Evolutionary conservation across 176 grass and related monocot genomes (phyloP).

Genomic region (Urochloa ruziziensis): DNA sequence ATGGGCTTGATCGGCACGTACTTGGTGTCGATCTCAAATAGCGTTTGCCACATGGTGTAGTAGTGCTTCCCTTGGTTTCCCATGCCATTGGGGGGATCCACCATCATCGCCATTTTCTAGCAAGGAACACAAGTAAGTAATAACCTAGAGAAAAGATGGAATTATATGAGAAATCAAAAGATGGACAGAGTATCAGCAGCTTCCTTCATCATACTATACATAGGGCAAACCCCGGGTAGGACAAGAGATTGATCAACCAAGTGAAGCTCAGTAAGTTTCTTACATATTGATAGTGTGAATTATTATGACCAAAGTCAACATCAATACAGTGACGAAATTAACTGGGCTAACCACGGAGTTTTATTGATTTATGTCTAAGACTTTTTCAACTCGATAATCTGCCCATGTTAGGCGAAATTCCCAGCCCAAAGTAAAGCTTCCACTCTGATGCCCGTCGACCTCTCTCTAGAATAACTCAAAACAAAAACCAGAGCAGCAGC

Average conservation of each 20-base stretch:
- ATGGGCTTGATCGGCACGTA: slow-evolving; percentile 62
- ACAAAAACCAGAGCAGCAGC: neutral
- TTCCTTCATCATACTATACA: neutral
- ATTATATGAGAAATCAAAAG: neutral
- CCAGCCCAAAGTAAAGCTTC: neutral
- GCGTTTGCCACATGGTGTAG: slow-evolving; percentile 62
- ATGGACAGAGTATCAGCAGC: neutral
- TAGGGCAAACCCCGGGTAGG: neutral
- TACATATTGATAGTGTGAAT: neutral
- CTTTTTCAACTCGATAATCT: neutral
- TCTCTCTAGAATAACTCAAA: neutral
- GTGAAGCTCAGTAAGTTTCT: neutral
- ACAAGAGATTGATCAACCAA: neutral
- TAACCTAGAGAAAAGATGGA: neutral
- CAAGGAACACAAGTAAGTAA: neutral
- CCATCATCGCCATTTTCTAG: slow-evolving; percentile 49
- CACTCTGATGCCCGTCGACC: neutral
- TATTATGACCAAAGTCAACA: neutral
- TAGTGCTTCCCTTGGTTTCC: slow-evolving; percentile 58
- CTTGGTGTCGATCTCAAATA: slow-evolving; percentile 59
- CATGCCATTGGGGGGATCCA: slow-evolving; percentile 53
- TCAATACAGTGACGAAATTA: neutral
- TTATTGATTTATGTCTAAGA: neutral
- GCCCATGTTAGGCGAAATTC: neutral
- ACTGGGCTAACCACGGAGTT: neutral